phyloP scores from a whole-genome alignment of 2,329 filamentous ascomycete species.

The Fusarium graminum region DNA sequence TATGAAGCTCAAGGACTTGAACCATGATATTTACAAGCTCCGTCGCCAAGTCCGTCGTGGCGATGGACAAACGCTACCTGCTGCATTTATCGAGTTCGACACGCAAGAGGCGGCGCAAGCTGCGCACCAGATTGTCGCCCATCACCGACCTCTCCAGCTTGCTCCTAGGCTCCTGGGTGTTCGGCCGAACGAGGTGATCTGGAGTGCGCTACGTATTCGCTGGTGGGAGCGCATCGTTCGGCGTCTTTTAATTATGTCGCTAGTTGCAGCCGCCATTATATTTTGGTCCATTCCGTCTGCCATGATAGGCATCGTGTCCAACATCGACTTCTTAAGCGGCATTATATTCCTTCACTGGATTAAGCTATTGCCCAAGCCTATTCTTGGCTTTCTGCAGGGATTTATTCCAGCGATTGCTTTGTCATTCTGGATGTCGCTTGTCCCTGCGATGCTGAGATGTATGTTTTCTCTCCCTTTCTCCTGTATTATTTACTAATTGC shows the following conservation, averaged over 20 bases:
- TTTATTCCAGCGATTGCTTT: constrained; percentile 84
- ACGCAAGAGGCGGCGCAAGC: constrained; percentile 86
- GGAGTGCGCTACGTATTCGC: constrained; percentile 84
- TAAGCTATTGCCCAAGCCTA: constrained; percentile 73
- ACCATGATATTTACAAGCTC: constrained; percentile 69
- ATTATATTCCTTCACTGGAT: constrained; percentile 81
- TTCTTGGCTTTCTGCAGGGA: constrained; percentile 86
- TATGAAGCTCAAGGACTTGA: constrained; percentile 58
- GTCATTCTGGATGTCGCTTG: constrained; percentile 85
- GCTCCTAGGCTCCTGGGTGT: constrained; percentile 87
- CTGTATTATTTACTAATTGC: constrained; percentile 18
- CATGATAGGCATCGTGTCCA: constrained; percentile 86
- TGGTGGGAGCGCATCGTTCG: constrained; percentile 89
- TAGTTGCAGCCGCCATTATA: constrained; percentile 82
- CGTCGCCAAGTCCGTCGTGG: constrained; percentile 80
- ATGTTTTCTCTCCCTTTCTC: constrained; percentile 14
- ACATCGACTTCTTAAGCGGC: constrained; percentile 77
- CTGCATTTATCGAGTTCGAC: constrained; percentile 92
- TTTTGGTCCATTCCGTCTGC: constrained; percentile 87
- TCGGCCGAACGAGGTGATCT: constrained; percentile 85
- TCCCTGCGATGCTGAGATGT: constrained; percentile 83
- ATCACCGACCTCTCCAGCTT: constrained; percentile 90
- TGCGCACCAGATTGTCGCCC: constrained; percentile 87
- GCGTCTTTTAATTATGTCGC: constrained; percentile 74
- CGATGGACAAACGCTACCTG: constrained; percentile 74